phyloP scores from a whole-genome alignment of 192 early-diverging fungal species.

The Rhizoclosmatium sp. region DNA sequence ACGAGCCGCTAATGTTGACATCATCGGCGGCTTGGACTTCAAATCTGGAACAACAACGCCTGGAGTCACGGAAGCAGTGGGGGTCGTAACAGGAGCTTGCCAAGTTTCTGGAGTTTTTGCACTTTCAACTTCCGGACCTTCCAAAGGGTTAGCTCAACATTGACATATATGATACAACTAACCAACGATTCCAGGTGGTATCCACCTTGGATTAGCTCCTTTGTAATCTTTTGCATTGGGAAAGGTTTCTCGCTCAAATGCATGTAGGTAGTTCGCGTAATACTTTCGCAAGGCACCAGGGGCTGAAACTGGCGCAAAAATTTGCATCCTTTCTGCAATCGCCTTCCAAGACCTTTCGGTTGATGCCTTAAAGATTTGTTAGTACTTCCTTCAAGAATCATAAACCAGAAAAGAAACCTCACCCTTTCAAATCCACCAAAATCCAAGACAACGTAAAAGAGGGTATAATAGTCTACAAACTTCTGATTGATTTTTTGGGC shows the following conservation, averaged over 20 bases:
- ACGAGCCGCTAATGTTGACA: neutral
- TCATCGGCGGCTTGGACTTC: too few species aligned
- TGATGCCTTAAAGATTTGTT: neutral
- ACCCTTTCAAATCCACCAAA: constrained; percentile 24
- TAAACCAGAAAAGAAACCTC: neutral
- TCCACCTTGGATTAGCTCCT: constrained; percentile 30
- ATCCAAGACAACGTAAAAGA: constrained; percentile 35
- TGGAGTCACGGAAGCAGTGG: constrained; percentile 1
- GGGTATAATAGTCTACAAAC: constrained; percentile 22
- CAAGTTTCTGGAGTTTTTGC: neutral
- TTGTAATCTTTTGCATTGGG: constrained; percentile 26
- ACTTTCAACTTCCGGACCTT: constrained; percentile 25
- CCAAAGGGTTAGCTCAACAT: neutral
- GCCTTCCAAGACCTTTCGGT: constrained; percentile 12
- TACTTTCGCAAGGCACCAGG: constrained; percentile 23
- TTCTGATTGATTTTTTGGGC: constrained; percentile 22
- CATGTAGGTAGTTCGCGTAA: constrained; percentile 1
- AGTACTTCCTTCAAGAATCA: neutral
- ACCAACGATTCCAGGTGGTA: constrained; percentile 33
- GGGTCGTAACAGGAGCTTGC: neutral
- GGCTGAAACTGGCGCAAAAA: constrained; percentile 27
- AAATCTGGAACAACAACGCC: neutral
- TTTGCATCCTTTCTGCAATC: constrained; percentile 25
- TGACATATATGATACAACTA: neutral
- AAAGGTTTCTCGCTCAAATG: constrained; percentile 24